phyloP scores from a whole-genome alignment of 2,329 filamentous ascomycete species.

The Cordyceps cateniannulata region DNA sequence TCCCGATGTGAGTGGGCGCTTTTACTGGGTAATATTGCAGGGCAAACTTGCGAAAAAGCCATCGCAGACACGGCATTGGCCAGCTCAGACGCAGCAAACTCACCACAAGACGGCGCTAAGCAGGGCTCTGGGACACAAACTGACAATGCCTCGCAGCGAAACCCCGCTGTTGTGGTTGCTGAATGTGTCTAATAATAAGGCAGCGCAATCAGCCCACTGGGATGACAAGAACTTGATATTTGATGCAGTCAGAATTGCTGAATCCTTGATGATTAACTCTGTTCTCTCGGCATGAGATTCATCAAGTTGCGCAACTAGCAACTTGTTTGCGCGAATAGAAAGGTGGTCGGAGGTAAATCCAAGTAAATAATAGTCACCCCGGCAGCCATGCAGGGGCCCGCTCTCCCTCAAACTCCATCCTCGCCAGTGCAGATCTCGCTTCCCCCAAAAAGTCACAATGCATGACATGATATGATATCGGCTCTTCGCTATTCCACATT shows the following conservation, averaged over 20 bases:
- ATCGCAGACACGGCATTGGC: neutral
- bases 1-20: neutral
- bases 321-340: too few species aligned
- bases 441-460: slow-evolving; percentile 4
- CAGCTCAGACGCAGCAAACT: neutral
- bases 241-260: too few species aligned
- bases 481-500: neutral
- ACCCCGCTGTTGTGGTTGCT: neutral
- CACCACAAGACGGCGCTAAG: neutral
- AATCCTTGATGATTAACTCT: too few species aligned
- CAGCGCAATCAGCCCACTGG: too few species aligned
- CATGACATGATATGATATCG: neutral
- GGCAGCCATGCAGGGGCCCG: slow-evolving; percentile 23
- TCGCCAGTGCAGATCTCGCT: slow-evolving; percentile 3
- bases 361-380: slow-evolving; percentile 21
- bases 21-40: neutral
- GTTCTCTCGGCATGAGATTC: too few species aligned
- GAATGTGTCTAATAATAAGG: neutral
- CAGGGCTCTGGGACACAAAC: neutral
- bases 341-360: too few species aligned
- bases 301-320: too few species aligned
- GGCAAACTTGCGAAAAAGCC: neutral
- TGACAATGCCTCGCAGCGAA: slow-evolving; percentile 8
- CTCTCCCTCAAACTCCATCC: slow-evolving; percentile 11
- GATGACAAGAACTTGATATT: too few species aligned